Conservation (phyloP, 202 grass and related monocot genomes). For the Elaeis oleifera region DNA sequence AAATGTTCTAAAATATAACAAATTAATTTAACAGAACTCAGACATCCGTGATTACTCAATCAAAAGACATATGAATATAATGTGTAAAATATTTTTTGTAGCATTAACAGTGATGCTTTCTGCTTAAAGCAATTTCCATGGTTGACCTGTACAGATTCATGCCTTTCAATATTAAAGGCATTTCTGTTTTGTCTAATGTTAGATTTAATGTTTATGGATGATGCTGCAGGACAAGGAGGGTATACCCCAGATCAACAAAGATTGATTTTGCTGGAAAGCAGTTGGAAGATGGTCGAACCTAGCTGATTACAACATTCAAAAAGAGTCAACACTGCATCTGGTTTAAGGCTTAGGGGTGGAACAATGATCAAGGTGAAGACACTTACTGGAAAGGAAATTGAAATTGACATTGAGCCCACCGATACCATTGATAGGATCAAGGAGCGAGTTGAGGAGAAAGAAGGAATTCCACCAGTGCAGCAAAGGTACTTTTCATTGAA, state of each 20-base stretch:
- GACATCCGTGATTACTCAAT: too few relatives aligned
- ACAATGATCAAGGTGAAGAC: constrained; percentile 12
- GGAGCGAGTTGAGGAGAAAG: constrained; percentile 7
- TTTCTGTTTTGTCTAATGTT: constrained; percentile 2
- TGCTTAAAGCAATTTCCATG: too few relatives aligned
- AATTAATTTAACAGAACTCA: too few relatives aligned
- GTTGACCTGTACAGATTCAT: too few relatives aligned
- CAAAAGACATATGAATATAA: too few relatives aligned
- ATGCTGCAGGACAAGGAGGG: neutral
- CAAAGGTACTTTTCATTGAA: too few relatives aligned
- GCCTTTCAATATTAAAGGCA: neutral
- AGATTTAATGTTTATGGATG: neutral
- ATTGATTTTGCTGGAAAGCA: constrained; percentile 11
- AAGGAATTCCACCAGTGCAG: neutral
- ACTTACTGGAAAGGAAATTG: constrained; percentile 3
- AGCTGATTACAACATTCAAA: constrained; percentile 11
- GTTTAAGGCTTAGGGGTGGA: constrained; percentile 7
- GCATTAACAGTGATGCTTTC: too few relatives aligned
- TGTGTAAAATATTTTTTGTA: too few relatives aligned
- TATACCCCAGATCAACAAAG: constrained; percentile 3
- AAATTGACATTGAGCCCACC: constrained; percentile 6
- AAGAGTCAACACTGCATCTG: constrained; percentile 7
- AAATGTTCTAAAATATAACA: too few relatives aligned
- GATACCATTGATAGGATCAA: constrained; percentile 1
- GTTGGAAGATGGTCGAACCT: constrained; percentile 11